Evolutionary conservation across 495 filamentous ascomycete species (phyloP).

Genomic region (Thermochaetoides thermophila): DNA sequence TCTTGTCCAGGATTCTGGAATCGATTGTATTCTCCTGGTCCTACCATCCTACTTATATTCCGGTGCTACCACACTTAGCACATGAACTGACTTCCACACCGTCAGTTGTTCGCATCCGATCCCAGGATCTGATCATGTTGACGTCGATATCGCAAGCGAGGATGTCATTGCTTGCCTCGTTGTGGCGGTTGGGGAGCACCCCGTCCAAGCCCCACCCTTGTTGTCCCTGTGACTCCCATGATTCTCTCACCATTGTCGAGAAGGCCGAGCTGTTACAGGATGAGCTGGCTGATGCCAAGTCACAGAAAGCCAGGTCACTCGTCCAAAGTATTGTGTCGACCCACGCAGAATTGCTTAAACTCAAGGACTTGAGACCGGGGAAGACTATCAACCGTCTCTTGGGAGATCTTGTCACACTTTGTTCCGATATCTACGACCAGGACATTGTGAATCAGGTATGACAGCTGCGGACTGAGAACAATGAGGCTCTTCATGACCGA

Average conservation of each 20-base stretch:
- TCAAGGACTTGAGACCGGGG: slow-evolving; percentile 8
- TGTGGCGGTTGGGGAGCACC: slow-evolving; percentile 8
- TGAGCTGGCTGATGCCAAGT: slow-evolving; percentile 2
- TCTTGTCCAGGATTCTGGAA: too few relatives aligned
- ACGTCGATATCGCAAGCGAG: background rate
- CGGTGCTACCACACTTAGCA: too few relatives aligned
- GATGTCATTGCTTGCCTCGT: slow-evolving; percentile 8
- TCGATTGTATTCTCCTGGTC: too few relatives aligned
- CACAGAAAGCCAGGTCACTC: slow-evolving; percentile 5
- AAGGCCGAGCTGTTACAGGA: slow-evolving; percentile 8
- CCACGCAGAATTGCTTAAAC: slow-evolving; percentile 10
- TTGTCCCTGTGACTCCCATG: slow-evolving; percentile 7
- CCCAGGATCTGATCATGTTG: background rate
- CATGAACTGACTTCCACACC: too few relatives aligned
- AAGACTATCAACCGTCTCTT: slow-evolving; percentile 12
- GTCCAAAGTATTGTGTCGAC: slow-evolving; percentile 9
- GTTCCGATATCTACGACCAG: slow-evolving; percentile 12
- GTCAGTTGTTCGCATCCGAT: too few relatives aligned
- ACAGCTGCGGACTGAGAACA: background rate
- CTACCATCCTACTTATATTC: too few relatives aligned
- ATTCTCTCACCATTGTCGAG: slow-evolving; percentile 12
- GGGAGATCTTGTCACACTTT: slow-evolving; percentile 13
- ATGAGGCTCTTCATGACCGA: slow-evolving; percentile 1
- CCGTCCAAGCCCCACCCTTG: background rate
- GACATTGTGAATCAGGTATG: slow-evolving; percentile 12